Base-by-base conservation (phyloP, 768 basidiomycete genomes). In the Xerocomellus chrysenteron region DNA sequence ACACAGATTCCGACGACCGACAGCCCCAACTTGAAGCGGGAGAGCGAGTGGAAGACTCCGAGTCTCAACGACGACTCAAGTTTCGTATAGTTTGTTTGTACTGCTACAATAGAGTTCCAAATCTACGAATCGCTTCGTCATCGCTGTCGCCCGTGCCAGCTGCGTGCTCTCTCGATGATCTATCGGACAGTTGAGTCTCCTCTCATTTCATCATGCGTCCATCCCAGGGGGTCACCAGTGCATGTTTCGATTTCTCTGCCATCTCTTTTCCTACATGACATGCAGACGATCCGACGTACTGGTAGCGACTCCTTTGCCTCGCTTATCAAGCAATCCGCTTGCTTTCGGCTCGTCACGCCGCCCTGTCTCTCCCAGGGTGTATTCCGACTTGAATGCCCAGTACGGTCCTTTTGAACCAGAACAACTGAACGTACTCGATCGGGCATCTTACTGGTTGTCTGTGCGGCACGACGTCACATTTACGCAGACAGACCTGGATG, bases 401-500 rank as follows among this genome's bases (percentile, higher is more conserved):
- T 13, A 21, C 35, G 14, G 28, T 32, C 55, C 3, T 60, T n/a
- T 74, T 33, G 59, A 73, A 1, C 58, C 68, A 4, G 75, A 75
- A 16, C 71, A 75, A 1, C 65, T 87, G 37, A 92, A 95, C 66
- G 70, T 73, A 2, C 75, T 94, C 39, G 96, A 95, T 66, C 75
- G 80, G 21, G 50, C 73, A 0, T 85, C 93, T 63, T 84, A 84
- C 68, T 78, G 80, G 2, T 67, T 96, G 9, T 80, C 83, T 10
- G 68, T 77, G 1, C 75, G 88, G 30, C 76, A 78, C 54, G 84
- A 91, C 59, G 81, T 96, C 45, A 75, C 83, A 52, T 72, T 97
- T 35, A 94, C 93, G 8, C 88, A 88, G 67, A 94, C 94, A 0
- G 79, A 80, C 36, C 70, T 97, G 26, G 86, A 88, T 52, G 88